These are phyloP conservation scores for Puya raimondii DNA, from an alignment of 176 grass and related monocot species.

Conservation along the genomic window DNA sequence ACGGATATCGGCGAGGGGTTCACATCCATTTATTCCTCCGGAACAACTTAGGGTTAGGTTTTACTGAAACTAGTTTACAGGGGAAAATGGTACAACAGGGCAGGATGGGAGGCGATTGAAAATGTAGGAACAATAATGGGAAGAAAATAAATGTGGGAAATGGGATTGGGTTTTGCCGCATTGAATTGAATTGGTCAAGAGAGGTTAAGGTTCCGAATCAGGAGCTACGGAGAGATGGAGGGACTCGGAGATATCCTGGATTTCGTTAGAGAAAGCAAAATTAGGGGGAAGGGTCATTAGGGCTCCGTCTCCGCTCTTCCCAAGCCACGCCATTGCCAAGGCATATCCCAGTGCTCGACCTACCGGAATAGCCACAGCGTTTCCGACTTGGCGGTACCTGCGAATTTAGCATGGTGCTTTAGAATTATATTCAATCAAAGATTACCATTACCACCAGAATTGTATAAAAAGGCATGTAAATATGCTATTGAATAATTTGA, in stretches of 20 bases:
- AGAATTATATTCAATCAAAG: not conserved
- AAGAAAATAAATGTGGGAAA: not conserved
- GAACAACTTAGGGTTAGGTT: no score
- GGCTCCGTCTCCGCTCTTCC: conserved; percentile 41
- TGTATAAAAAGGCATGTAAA: not conserved
- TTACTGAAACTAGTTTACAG: no score
- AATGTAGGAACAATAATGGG: not conserved
- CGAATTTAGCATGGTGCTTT: conserved; percentile 21
- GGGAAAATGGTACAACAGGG: no score
- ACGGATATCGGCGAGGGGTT: no score
- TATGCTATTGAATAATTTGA: not conserved
- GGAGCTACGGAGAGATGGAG: not conserved
- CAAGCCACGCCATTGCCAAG: conserved; percentile 51
- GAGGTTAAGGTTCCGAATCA: not conserved
- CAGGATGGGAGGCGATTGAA: not conserved
- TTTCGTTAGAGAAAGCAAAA: conserved; percentile 50
- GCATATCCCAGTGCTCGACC: conserved; percentile 64
- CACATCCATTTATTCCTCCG: no score
- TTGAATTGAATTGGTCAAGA: not conserved
- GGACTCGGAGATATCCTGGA: conserved; percentile 7
- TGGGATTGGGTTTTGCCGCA: not conserved
- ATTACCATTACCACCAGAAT: not conserved
- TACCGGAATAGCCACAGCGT: conserved; percentile 82
- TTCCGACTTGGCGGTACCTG: conserved; percentile 91
- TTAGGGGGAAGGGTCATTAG: conserved; percentile 68